These are phyloP conservation scores for Mortierella sp. DNA, from an alignment of 371 early-diverging fungal genomes.

Conservation along the genomic window DNA sequence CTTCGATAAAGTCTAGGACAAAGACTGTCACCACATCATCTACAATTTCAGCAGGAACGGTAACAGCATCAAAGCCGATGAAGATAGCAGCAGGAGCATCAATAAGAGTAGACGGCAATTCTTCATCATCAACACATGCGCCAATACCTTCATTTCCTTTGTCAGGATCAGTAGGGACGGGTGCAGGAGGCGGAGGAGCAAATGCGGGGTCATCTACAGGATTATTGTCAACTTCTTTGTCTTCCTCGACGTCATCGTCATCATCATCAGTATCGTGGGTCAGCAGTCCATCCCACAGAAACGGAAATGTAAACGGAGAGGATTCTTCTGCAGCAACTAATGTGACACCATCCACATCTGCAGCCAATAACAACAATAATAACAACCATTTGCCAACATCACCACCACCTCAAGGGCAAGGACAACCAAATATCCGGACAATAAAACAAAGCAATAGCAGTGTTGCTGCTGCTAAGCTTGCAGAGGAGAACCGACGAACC, in stretches of 20 bases:
- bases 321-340: not conserved
- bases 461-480: slow-evolving; percentile 25
- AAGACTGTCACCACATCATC: slow-evolving; percentile 8
- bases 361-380: slow-evolving; percentile 17
- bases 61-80: slow-evolving; percentile 27
- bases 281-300: slow-evolving; percentile 24
- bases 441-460: slow-evolving; percentile 6
- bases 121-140: slow-evolving; percentile 5
- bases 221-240: slow-evolving; percentile 37
- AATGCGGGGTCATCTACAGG: slow-evolving; percentile 13
- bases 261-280: slow-evolving; percentile 46
- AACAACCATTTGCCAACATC: not conserved
- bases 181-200: not conserved
- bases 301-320: not conserved
- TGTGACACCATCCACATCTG: not conserved
- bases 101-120: slow-evolving; percentile 22
- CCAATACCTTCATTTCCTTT: slow-evolving; percentile 26
- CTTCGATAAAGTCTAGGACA: not conserved
- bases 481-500: slow-evolving; percentile 39
- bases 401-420: slow-evolving; percentile 2
- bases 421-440: slow-evolving; percentile 8
- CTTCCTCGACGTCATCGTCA: slow-evolving; percentile 43
- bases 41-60: slow-evolving; percentile 8
- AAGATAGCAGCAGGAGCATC: slow-evolving; percentile 51
- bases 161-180: slow-evolving; percentile 13